Conservation (phyloP, 225 moss, liverwort and hornwort genomes). For the Neckera pumila region DNA sequence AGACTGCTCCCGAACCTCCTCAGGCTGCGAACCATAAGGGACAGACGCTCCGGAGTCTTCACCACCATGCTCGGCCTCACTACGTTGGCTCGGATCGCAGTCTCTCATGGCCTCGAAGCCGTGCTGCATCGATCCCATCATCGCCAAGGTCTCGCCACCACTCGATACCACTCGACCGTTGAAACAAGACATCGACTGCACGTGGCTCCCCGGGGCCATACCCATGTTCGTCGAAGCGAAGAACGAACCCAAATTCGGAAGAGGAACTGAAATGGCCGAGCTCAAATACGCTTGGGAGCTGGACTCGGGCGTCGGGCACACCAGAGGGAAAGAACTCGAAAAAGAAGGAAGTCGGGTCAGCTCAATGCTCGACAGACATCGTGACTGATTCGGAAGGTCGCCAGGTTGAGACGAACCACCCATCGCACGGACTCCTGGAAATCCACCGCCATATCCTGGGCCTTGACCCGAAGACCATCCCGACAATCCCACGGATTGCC, state of each 20-base stretch:
- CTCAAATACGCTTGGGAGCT: conserved; percentile 16
- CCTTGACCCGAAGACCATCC: conserved; percentile 14
- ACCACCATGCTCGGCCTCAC: not conserved
- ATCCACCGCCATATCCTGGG: conserved; percentile 2
- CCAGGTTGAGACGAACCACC: not conserved
- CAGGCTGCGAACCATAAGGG: conserved; percentile 1
- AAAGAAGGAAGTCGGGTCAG: conserved; percentile 32
- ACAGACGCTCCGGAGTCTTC: conserved; percentile 9
- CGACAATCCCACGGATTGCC: conserved; percentile 7
- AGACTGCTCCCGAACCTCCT: conserved; percentile 3
- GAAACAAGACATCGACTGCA: not conserved
- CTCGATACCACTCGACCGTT: not conserved
- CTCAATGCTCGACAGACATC: conserved; percentile 11
- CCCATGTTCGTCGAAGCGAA: conserved; percentile 15
- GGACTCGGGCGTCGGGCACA: conserved; percentile 13
- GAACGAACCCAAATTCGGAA: conserved; percentile 25
- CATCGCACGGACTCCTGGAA: conserved; percentile 1
- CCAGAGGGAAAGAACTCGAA: conserved; percentile 32
- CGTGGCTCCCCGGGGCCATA: not conserved
- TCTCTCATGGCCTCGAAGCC: conserved; percentile 2
- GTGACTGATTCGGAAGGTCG: not conserved
- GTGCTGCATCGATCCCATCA: conserved; percentile 35
- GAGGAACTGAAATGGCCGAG: conserved; percentile 16
- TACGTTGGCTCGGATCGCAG: not conserved
- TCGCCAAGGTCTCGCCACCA: conserved; percentile 30